These are phyloP conservation scores for Parastagonospora avenae DNA, from an alignment of 2,329 filamentous ascomycete species.

Conservation along the genomic window DNA sequence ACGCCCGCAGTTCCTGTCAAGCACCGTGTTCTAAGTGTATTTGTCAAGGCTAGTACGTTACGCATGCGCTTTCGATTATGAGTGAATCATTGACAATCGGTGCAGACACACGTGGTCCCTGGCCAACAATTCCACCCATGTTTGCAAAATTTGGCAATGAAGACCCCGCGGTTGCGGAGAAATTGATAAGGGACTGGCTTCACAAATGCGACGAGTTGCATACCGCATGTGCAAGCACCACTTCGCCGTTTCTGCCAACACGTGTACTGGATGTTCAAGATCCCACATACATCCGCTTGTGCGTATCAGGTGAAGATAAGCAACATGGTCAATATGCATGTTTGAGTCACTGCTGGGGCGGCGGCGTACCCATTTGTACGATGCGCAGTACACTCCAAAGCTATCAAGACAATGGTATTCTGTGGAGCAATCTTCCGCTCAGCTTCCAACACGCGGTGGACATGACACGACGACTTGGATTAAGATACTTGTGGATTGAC, in stretches of 20 bases:
- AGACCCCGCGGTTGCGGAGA: too few species aligned
- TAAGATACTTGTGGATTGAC: slow-evolving; percentile 8
- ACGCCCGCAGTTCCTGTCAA: too few species aligned
- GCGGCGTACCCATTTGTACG: background rate
- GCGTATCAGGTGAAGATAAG: background rate
- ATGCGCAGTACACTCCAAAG: background rate
- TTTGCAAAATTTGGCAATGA: too few species aligned
- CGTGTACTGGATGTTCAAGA: background rate
- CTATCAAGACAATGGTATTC: background rate
- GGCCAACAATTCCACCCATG: too few species aligned
- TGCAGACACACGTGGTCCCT: too few species aligned
- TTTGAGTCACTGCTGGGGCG: slow-evolving; percentile 5
- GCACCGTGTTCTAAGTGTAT: too few species aligned
- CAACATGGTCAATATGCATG: background rate
- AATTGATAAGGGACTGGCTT: background rate
- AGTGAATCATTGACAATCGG: too few species aligned
- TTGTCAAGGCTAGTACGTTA: too few species aligned
- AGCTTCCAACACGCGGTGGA: slow-evolving; percentile 3
- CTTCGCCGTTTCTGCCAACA: background rate
- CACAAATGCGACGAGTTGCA: background rate
- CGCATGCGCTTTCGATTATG: too few species aligned
- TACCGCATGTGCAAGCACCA: background rate
- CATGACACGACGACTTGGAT: background rate
- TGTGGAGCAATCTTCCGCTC: background rate
- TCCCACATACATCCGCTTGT: background rate